Evolutionary conservation across 2,329 filamentous ascomycete species (phyloP).

Genomic region (Pseudocercospora cruenta): DNA sequence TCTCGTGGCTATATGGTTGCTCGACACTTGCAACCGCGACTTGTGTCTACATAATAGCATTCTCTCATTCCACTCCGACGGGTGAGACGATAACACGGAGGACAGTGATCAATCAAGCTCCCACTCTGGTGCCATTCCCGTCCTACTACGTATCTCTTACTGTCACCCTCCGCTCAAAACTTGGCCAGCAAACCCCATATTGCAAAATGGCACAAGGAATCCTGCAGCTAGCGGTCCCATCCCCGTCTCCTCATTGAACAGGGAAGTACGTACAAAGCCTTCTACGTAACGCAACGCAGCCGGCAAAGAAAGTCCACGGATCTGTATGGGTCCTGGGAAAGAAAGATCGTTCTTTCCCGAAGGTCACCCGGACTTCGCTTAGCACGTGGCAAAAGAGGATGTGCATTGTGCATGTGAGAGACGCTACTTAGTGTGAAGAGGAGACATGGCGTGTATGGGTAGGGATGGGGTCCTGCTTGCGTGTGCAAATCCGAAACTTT

Average conservation of each 20-base stretch:
- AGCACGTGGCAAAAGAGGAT: background rate
- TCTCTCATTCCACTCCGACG: too few species aligned
- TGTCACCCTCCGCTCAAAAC: too few species aligned
- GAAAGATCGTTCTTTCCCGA: background rate
- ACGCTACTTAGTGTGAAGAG: background rate
- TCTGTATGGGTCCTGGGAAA: background rate
- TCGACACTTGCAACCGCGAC: too few species aligned
- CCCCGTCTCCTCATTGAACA: background rate
- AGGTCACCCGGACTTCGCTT: background rate
- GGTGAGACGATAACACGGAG: too few species aligned
- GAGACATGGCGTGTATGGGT: background rate
- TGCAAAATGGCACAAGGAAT: background rate
- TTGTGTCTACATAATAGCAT: too few species aligned
- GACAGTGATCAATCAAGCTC: too few species aligned
- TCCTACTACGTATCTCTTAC: too few species aligned
- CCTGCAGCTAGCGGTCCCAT: background rate
- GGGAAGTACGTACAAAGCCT: background rate
- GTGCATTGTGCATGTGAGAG: background rate
- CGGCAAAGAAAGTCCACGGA: background rate
- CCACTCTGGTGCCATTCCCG: too few species aligned
- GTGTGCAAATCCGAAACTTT: background rate
- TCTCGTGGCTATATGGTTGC: too few species aligned
- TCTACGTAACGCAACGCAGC: background rate
- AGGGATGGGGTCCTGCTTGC: background rate
- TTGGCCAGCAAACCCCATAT: too few species aligned